Conservation (phyloP, 2,329 filamentous ascomycete genomes). For the Penicillium sclerotiorum region DNA sequence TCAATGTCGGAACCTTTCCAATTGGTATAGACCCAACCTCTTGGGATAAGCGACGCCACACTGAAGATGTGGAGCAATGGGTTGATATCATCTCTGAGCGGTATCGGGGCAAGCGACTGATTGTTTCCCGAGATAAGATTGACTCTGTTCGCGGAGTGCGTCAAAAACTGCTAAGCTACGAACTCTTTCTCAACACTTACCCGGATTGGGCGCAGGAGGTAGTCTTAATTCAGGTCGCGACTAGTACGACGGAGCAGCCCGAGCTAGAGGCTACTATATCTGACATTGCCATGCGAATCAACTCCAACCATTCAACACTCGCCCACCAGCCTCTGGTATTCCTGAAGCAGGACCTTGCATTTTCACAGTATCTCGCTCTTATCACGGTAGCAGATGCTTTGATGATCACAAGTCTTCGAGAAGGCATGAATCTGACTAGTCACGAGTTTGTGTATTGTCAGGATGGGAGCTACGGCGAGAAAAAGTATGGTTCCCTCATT, state of each 20-base stretch:
- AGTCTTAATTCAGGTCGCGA: constrained; percentile 90
- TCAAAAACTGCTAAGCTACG: constrained; percentile 89
- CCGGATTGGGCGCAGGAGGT: constrained; percentile 85
- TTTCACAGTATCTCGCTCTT: constrained; percentile 88
- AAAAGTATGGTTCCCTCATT: constrained; percentile 86
- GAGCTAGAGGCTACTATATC: constrained; percentile 87
- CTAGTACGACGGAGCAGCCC: constrained; percentile 83
- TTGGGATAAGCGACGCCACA: constrained; percentile 69
- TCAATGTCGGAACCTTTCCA: constrained; percentile 80
- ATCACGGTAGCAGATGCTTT: constrained; percentile 86
- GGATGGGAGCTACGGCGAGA: constrained; percentile 72
- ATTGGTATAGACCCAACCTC: constrained; percentile 89
- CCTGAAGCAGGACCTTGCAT: constrained; percentile 91
- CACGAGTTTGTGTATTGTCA: constrained; percentile 95
- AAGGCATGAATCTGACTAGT: constrained; percentile 95
- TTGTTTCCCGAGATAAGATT: constrained; percentile 91
- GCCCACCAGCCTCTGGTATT: constrained; percentile 93
- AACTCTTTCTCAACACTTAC: constrained; percentile 91
- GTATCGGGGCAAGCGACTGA: constrained; percentile 85
- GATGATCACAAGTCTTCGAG: constrained; percentile 92
- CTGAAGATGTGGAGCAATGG: constrained; percentile 76
- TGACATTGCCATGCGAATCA: constrained; percentile 92
- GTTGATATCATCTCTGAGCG: constrained; percentile 77
- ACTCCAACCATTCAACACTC: constrained; percentile 85
- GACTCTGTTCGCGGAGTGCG: constrained; percentile 89